Conservation (phyloP, 805 yeast genomes). For the Pachysolen tannophilus region DNA sequence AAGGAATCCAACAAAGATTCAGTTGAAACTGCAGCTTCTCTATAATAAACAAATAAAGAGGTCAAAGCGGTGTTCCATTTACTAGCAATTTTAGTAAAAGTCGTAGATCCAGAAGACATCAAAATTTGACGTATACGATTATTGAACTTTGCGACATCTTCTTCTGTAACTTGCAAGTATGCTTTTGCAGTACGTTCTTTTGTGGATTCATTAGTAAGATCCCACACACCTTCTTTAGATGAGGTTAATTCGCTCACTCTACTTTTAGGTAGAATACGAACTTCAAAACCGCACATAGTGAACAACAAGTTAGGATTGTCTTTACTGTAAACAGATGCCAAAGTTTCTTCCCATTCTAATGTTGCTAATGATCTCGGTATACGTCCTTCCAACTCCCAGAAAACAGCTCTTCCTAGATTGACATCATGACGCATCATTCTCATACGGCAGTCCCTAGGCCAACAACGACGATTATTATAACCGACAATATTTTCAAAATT, state of each 20-base stretch:
- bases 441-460: slow-evolving; percentile 95
- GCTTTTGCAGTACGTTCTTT: slow-evolving; percentile 89
- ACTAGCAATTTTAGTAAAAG: slow-evolving; percentile 88
- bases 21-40: slow-evolving; percentile 90
- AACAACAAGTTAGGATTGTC: slow-evolving; percentile 87
- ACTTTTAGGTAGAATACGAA: slow-evolving; percentile 72
- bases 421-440: slow-evolving; percentile 85
- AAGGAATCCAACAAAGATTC: slow-evolving; percentile 68
- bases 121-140: slow-evolving; percentile 81
- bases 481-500: slow-evolving; percentile 81
- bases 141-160: slow-evolving; percentile 72
- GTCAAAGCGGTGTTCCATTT: slow-evolving; percentile 94
- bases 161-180: slow-evolving; percentile 71
- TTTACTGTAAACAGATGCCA: slow-evolving; percentile 81
- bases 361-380: slow-evolving; percentile 69
- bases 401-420: slow-evolving; percentile 82
- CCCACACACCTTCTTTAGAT: slow-evolving; percentile 86
- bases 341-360: slow-evolving; percentile 71
- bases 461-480: slow-evolving; percentile 81
- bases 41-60: slow-evolving; percentile 77
- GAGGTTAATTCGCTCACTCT: slow-evolving; percentile 46
- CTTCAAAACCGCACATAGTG: slow-evolving; percentile 93
- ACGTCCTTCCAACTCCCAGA: slow-evolving; percentile 81
- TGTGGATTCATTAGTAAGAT: slow-evolving; percentile 56
- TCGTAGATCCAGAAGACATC: slow-evolving; percentile 93